phyloP scores from a whole-genome alignment of 208 protist species.

The Plasmodiophora brassicae region DNA sequence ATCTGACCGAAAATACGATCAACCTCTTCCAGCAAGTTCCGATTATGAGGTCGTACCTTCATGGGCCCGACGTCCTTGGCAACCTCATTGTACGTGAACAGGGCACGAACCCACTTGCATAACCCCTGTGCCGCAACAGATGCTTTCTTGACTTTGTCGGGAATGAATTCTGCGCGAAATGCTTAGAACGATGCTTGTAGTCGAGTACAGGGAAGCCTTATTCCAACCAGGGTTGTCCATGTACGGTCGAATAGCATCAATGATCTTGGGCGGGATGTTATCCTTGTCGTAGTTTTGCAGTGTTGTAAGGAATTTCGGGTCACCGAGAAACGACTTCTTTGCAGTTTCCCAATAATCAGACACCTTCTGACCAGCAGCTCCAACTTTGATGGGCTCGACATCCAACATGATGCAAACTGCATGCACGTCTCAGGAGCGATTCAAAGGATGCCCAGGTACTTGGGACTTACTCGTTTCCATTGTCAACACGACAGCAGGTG shows the following conservation, averaged over 20 bases:
- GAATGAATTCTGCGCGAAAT: slow-evolving; percentile 49
- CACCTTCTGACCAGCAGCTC: slow-evolving; percentile 46
- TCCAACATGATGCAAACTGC: slow-evolving; percentile 64
- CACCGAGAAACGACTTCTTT: slow-evolving; percentile 52
- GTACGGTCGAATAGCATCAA: slow-evolving; percentile 80
- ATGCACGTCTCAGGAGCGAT: background rate
- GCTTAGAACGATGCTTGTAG: background rate
- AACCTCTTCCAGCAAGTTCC: too few species aligned
- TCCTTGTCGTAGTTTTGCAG: slow-evolving; percentile 59
- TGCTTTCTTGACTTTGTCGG: slow-evolving; percentile 65
- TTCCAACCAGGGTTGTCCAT: slow-evolving; percentile 77
- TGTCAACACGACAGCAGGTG: slow-evolving; percentile 69
- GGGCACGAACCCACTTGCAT: slow-evolving; percentile 89
- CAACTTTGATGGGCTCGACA: slow-evolving; percentile 55
- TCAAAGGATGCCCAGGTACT: background rate
- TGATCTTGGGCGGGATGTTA: slow-evolving; percentile 72
- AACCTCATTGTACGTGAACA: slow-evolving; percentile 63
- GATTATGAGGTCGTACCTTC: background rate
- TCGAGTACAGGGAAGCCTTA: background rate
- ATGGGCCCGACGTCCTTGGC: slow-evolving; percentile 57
- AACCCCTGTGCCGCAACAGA: slow-evolving; percentile 86
- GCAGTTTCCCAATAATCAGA: slow-evolving; percentile 57
- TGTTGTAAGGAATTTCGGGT: slow-evolving; percentile 54
- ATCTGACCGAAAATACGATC: background rate
- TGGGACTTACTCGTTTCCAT: slow-evolving; percentile 54